These are phyloP conservation scores for Ceratobasidium theobromae DNA, from an alignment of 1,284 basidiomycete genomes.

Conservation along the genomic window DNA sequence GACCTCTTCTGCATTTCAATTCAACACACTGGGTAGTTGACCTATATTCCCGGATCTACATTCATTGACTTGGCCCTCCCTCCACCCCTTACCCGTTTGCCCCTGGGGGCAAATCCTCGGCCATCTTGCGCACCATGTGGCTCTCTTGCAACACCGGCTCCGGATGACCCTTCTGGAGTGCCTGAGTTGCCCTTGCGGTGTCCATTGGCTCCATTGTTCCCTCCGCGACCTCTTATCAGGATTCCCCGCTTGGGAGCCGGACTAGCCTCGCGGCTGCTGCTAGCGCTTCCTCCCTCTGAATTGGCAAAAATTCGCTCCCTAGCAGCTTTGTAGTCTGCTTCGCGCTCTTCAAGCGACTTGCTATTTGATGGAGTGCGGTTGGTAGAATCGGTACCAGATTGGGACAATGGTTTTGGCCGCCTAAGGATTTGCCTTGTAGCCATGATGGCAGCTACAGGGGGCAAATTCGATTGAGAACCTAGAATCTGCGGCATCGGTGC, in stretches of 20 bases:
- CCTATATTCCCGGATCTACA: not conserved
- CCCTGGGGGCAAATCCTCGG: constrained; percentile 22
- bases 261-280: constrained; percentile 19
- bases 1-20: not conserved
- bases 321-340: constrained; percentile 38
- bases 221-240: constrained; percentile 11
- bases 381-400: constrained; percentile 14
- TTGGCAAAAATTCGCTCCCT: constrained; percentile 36
- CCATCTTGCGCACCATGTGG: constrained; percentile 10
- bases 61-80: constrained; percentile 1
- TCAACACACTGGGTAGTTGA: not conserved
- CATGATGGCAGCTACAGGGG: constrained; percentile 31
- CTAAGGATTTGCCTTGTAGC: constrained; percentile 35
- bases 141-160: not conserved
- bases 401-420: constrained; percentile 33
- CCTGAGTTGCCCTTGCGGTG: constrained; percentile 13
- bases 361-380: not conserved
- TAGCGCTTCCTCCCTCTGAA: constrained; percentile 7
- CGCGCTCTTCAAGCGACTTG: constrained; percentile 35
- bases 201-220: not conserved
- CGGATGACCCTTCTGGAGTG: not conserved
- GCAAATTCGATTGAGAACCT: constrained; percentile 26
- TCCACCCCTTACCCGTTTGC: constrained; percentile 3
- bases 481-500: constrained; percentile 32
- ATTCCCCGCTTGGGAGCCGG: constrained; percentile 30